Evolutionary conservation across 139 green algal species (phyloP).

Genomic region (Coelastrella sp.): DNA sequence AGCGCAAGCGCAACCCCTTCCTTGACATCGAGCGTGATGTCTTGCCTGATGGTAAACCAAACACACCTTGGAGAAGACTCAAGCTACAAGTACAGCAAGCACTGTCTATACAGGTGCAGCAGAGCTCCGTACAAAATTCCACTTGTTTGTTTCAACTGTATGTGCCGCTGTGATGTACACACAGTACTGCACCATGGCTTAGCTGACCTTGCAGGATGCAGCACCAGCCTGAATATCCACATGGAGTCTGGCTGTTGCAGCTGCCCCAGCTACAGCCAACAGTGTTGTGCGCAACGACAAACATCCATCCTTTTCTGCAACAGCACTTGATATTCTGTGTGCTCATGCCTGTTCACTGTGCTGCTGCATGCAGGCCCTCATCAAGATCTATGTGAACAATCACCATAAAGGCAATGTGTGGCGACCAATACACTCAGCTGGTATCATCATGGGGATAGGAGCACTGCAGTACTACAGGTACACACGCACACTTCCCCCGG

Average conservation of each 20-base stretch:
- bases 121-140: too few species aligned
- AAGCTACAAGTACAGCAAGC: constrained; percentile 4
- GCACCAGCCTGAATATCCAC: too few species aligned
- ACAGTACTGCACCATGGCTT: too few species aligned
- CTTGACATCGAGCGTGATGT: constrained; percentile 13
- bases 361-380: background rate
- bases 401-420: constrained; percentile 14
- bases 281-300: too few species aligned
- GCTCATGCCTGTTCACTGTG: too few species aligned
- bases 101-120: background rate
- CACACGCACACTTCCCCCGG: background rate
- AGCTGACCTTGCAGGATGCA: too few species aligned
- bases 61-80: constrained; percentile 25
- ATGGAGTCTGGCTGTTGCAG: too few species aligned
- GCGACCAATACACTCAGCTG: constrained; percentile 28
- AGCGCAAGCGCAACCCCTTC: constrained; percentile 19
- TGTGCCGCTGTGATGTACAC: too few species aligned
- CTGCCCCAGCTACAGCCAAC: too few species aligned
- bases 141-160: too few species aligned
- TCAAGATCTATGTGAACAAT: background rate
- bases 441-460: constrained; percentile 2
- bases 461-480: constrained; percentile 32
- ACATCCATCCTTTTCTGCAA: too few species aligned
- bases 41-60: constrained; percentile 22
- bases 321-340: too few species aligned